These are phyloP conservation scores for Capronia coronata DNA, from an alignment of 2,329 filamentous ascomycete genomes.

Conservation along the genomic window DNA sequence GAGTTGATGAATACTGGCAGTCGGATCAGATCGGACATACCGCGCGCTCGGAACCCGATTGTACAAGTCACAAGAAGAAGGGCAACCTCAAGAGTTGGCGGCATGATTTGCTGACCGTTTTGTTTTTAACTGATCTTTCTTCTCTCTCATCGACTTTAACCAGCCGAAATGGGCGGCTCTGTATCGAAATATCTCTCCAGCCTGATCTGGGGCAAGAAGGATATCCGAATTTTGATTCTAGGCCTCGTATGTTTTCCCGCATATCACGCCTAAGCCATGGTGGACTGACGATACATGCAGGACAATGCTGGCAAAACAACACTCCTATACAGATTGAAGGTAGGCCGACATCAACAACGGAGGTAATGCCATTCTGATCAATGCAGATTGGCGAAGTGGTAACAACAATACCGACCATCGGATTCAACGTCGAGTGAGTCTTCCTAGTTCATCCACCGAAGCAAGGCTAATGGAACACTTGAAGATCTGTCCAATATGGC, in stretches of 20 bases:
- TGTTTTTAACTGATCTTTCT: background rate
- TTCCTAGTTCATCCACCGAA: background rate
- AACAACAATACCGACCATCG: slow-evolving; percentile 97
- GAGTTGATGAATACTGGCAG: background rate
- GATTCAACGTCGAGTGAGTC: slow-evolving; percentile 82
- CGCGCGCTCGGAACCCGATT: too few relatives aligned
- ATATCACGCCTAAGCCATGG: background rate
- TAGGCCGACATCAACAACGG: slow-evolving; percentile 35
- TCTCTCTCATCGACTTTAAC: background rate
- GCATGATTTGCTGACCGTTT: slow-evolving; percentile 16
- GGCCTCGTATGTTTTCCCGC: slow-evolving; percentile 63
- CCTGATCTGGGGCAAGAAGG: slow-evolving; percentile 87
- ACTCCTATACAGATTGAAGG: slow-evolving; percentile 90
- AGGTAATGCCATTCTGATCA: slow-evolving; percentile 15
- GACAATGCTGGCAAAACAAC: slow-evolving; percentile 99
- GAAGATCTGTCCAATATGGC: slow-evolving; percentile 80
- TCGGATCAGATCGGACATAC: too few relatives aligned
- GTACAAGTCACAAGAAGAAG: background rate
- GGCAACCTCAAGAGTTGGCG: background rate
- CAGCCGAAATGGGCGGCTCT: slow-evolving; percentile 48
- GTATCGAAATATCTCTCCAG: slow-evolving; percentile 57
- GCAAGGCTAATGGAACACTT: background rate
- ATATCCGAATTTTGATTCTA: slow-evolving; percentile 91
- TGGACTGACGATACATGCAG: slow-evolving; percentile 42
- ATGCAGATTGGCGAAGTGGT: slow-evolving; percentile 92